Evolutionary conservation across 306 rosid genomes (phyloP), one percentile per base, ranked within the genome.

Genomic region (Echinosophora koreensis): DNA sequence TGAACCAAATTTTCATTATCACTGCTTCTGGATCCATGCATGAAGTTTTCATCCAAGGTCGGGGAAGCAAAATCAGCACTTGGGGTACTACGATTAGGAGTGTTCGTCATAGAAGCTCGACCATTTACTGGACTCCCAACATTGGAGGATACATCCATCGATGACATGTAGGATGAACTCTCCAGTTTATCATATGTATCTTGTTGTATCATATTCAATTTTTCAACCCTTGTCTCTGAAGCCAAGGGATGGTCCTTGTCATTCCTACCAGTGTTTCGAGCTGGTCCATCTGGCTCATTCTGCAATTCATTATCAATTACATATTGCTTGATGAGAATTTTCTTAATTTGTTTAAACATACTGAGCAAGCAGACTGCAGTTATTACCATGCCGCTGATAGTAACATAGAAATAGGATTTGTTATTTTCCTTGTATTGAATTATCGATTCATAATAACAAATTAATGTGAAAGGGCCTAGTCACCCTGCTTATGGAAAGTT

Each of bases 81-180:
- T 50, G 74, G 79, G 66, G 85, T 81, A 78, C 80, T 86, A 63
- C 83, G 74, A 75, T 61, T 69, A 56, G 84, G 81, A 73, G 88
- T 84, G 70, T 56, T 77, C 41, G 69, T 74, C 46, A 58, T 65
- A 35, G 88, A 82, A 78, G 86, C 63, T 74, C 71, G 83, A 84
- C 73, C 83, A 77, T 86, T 79, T 87, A 74, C 85, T n/a, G 93
- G 89, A 84, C 89, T 90, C 57, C 87, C 92, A 17, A 83, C 69
- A 74, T 80, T 91, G 77, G 89, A 89, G 17, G 89, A 86, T 14
- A 84, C 71, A 83, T 94, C 92, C 59, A 82, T 54, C 32, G 96
- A 83, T 28, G 94, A 85, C 6, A 87, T 71, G 73, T 77, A 62
- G 6, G 89, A 90, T 63, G 92, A 84, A 84, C 87, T 82, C 84